Conservation (phyloP, 208 protist genomes). For the Jaenimonas drosophilae region DNA sequence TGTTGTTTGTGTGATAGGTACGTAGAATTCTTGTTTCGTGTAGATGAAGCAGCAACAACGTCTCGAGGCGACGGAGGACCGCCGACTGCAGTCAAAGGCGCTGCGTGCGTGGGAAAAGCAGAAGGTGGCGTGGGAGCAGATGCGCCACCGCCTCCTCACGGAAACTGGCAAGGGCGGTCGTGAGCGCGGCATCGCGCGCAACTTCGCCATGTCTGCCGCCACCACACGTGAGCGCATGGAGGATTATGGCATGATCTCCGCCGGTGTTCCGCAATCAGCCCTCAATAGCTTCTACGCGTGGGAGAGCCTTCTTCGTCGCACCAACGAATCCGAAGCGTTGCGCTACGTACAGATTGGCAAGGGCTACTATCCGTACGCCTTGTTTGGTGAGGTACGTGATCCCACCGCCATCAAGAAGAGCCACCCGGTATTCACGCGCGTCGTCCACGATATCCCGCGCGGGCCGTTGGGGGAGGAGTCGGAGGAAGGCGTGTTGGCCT, state of each 20-base stretch:
- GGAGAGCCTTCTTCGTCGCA: slow-evolving; percentile 47
- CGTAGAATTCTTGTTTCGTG: no score
- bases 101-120: slow-evolving; percentile 58
- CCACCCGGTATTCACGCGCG: slow-evolving; percentile 33
- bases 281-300: slow-evolving; percentile 27
- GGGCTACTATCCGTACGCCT: slow-evolving; percentile 49
- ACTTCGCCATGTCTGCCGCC: slow-evolving; percentile 25
- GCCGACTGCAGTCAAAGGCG: slow-evolving; percentile 56
- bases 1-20: neutral
- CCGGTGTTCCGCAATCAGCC: slow-evolving; percentile 11
- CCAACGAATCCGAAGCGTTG: slow-evolving; percentile 11
- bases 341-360: slow-evolving; percentile 59
- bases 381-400: slow-evolving; percentile 47
- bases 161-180: slow-evolving; percentile 1
- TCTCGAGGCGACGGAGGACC: slow-evolving; percentile 23
- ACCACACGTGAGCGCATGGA: slow-evolving; percentile 32
- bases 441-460: slow-evolving; percentile 15
- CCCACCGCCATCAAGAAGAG: slow-evolving; percentile 16
- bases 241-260: slow-evolving; percentile 38
- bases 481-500: no score
- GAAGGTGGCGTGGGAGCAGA: slow-evolving; percentile 35
- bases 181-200: slow-evolving; percentile 9
- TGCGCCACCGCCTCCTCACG: slow-evolving; percentile 15
- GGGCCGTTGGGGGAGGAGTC: neutral
- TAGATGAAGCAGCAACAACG: no score